Evolutionary conservation across 495 filamentous ascomycete genomes (phyloP), one percentile per base, ranked within the genome.

Genomic region (Aspergillus olivimuriae): DNA sequence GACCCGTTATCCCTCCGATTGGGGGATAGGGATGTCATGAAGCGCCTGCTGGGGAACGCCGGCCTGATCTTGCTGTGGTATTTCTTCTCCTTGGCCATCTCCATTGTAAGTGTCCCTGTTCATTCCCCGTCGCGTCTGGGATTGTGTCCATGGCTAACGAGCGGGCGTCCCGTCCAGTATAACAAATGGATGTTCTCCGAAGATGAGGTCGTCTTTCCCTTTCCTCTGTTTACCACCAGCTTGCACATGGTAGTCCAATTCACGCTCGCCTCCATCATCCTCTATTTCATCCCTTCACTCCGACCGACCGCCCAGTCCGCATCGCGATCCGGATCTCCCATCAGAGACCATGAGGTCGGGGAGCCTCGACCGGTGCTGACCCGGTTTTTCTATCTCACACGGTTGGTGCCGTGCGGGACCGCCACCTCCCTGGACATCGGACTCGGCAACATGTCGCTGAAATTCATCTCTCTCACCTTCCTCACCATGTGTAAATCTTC

Each of bases 401-500:
- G 94, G 40, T 85, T 99, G 53, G 88, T 85, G 3, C 94, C 94
- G 4, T 99, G 94, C 62, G 94, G 91, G 47, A 72, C 83, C 20
- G 90, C 92, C 1, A 99, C 94, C 1, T 92, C 90, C 4, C 77
- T 99, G 35, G 94, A 99, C 62, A 95, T 99, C 55, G 94, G 94
- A 11, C 66, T 99, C 40, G 94, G 94, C 35, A 99, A 99, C 57
- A 95, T 89, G 68, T 92, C 86, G 30, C 67, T 99, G 50, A 88
- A 88, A 56, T 96, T 94, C 63, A 97, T 99, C 49, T 86, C 86
- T 40, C 80, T 99, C 43, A 94, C 94, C 4, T 99, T 99, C 56
- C 92, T 94, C 57, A 99, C 91, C 43, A 99, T 99, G 94, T 97
- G 92, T 66, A 99, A 99, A 80, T 97, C 92, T 3, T 95, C 89